Evolutionary conservation across 164 flowering plant genomes (phyloP).

Genomic region (Santalum album): DNA sequence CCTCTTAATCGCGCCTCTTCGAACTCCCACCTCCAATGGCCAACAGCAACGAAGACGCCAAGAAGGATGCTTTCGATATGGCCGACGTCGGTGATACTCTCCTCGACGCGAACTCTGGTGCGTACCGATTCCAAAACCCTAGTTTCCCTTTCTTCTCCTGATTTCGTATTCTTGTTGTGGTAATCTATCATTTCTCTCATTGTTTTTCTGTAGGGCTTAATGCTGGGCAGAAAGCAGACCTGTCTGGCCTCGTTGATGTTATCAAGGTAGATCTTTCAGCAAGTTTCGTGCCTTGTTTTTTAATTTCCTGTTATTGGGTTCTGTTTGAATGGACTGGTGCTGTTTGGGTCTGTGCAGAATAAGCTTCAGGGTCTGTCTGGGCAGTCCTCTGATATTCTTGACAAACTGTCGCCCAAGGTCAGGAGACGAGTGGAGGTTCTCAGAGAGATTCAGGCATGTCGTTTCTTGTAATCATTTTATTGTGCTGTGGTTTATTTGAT

Average conservation of each 20-base stretch:
- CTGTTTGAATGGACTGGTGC: slow-evolving; percentile 8
- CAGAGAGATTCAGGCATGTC: slow-evolving; percentile 54
- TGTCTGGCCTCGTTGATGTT: slow-evolving; percentile 51
- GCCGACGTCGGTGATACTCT: slow-evolving; percentile 35
- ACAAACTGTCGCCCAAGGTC: slow-evolving; percentile 44
- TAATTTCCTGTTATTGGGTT: background rate
- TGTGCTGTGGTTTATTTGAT: background rate
- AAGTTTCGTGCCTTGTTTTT: background rate
- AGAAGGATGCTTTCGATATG: slow-evolving; percentile 29
- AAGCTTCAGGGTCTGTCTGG: slow-evolving; percentile 62
- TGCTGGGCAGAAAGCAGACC: slow-evolving; percentile 45
- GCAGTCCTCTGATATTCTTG: slow-evolving; percentile 48
- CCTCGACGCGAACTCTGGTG: slow-evolving; percentile 22
- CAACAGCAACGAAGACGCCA: slow-evolving; percentile 13
- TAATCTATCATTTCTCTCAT: background rate
- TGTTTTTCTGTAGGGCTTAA: slow-evolving; percentile 46
- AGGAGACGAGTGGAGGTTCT: slow-evolving; percentile 70
- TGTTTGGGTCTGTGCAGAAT: slow-evolving; percentile 26
- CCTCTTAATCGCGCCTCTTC: background rate
- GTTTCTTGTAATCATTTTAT: background rate
- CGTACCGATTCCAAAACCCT: slow-evolving; percentile 2
- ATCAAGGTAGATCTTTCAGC: slow-evolving; percentile 43
- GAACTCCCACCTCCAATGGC: background rate
- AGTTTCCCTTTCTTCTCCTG: background rate
- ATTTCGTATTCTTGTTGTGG: background rate